Percentiles rank a stretch among this genome's conserved stretches.
These are phyloP conservation scores for Aristolochia contorta DNA, from an alignment of 164 flowering plant genomes.

Conservation along the genomic window DNA sequence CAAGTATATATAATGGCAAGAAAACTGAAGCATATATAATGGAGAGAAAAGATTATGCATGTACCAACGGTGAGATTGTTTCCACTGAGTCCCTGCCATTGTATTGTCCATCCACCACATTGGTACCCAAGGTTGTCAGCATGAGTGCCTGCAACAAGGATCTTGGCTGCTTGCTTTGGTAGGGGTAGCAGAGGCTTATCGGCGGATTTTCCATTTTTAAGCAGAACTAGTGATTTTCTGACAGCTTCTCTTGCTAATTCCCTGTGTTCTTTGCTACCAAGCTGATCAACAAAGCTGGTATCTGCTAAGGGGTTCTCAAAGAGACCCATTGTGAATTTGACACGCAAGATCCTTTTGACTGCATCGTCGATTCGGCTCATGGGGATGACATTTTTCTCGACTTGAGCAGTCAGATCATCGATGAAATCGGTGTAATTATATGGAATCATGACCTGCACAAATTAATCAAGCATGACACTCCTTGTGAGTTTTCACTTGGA, in stretches of 20 bases:
- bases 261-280: conserved; percentile 43
- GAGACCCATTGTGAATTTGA: conserved; percentile 34
- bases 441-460: conserved; percentile 36
- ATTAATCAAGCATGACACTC: not conserved
- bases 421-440: conserved; percentile 23
- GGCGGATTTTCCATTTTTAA: conserved; percentile 30
- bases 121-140: conserved; percentile 49
- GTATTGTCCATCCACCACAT: conserved; percentile 57
- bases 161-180: conserved; percentile 36
- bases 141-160: conserved; percentile 44
- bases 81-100: conserved; percentile 38
- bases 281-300: conserved; percentile 20
- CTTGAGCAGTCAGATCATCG: conserved; percentile 20
- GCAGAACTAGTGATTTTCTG: conserved; percentile 34
- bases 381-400: conserved; percentile 28
- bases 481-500: not conserved
- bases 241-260: conserved; percentile 58
- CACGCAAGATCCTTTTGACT: conserved; percentile 33
- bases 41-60: not conserved
- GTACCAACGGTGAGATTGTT: conserved; percentile 25
- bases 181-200: conserved; percentile 36
- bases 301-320: conserved; percentile 33
- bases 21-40: not conserved
- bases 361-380: conserved; percentile 39
- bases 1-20: no score